Base-by-base conservation (phyloP, 192 early-diverging fungal genomes). In the Backusella psychrophila region DNA sequence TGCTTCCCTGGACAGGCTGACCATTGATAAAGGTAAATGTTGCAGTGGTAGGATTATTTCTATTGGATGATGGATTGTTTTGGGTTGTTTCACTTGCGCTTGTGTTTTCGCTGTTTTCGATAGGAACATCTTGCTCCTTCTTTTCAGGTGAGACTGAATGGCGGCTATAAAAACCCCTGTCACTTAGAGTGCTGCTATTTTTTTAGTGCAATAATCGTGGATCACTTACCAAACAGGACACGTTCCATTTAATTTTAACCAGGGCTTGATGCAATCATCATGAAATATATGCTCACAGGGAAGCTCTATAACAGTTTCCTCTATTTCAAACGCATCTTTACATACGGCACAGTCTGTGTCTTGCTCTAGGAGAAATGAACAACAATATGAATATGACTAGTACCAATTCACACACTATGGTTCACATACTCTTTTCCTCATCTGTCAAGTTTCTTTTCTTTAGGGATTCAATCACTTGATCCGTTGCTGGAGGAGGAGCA, bases 261-360 rank as follows among this genome's bases (percentile, higher is more conserved):
- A 99, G 35, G 91, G 91, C 56, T 92, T 91, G 69, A 97, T 94
- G 77, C 97, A 99, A 3, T 89, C 86, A 3, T 90, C 88, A 78
- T 99, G 97, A 75, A 96, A 98, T 73, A 93, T 74, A 75, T 99
- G 97, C 66, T 89, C 88, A 84, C 97, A 99, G 9, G 94, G 93
- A 52, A 98, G 77, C 76, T 85, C 81, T 19, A 92, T 76, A 12
- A 88, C 89, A 21, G 85, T 85, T 69, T 96, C 94, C 6, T 86
- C 87, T 56, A 79, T 68, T 4, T 82, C 79, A 82, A 93, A 97
- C 49, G 96, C 94, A 59, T 98, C 97, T 81, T 95, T 95, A 78
- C 96, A 99, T 11, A 99, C 90, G 2, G 92, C 84, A 73, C 96
- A 98, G 36, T 96, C 93, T 17, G 80, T 68, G 49, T 95, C 91